phyloP scores from a whole-genome alignment of 257 asterid species.

The Nyctanthes arbortristis region DNA sequence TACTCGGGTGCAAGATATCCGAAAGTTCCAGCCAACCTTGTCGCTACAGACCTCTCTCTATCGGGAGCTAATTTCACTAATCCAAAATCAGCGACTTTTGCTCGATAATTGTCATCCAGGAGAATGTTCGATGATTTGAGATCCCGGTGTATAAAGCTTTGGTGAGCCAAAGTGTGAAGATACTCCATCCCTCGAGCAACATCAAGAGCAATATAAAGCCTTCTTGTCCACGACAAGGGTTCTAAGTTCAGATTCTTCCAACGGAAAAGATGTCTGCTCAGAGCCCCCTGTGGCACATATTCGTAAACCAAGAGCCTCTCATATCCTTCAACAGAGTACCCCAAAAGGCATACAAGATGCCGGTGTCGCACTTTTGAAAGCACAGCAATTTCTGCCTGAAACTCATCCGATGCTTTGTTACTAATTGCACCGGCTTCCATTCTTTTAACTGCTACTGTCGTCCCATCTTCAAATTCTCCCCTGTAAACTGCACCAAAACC shows the following conservation, averaged over 20 bases:
- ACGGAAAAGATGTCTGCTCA: conserved; percentile 33
- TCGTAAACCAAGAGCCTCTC: conserved; percentile 36
- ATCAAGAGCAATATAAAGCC: conserved; percentile 37
- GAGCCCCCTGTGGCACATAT: conserved; percentile 34
- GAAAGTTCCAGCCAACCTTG: conserved; percentile 37
- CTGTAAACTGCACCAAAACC: conserved; percentile 33
- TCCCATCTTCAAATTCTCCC: conserved; percentile 30
- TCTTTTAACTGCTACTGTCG: conserved; percentile 34
- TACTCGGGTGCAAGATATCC: conserved; percentile 44
- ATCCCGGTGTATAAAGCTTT: conserved; percentile 35
- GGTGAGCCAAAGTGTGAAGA: conserved; percentile 33
- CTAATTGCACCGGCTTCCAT: conserved; percentile 33
- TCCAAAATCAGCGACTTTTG: conserved; percentile 39
- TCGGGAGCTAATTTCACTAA: conserved; percentile 37
- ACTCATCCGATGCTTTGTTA: conserved; percentile 29
- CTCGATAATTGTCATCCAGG: conserved; percentile 33
- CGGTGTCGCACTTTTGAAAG: conserved; percentile 36
- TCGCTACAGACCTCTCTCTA: conserved; percentile 28
- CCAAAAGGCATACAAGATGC: conserved; percentile 36
- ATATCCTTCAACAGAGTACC: conserved; percentile 28
- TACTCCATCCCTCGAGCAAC: conserved; percentile 38
- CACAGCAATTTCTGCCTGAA: conserved; percentile 35
- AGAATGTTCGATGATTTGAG: conserved; percentile 34
- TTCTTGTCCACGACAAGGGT: conserved; percentile 32
- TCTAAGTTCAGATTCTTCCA: conserved; percentile 13